Evolutionary conservation across 179 eudicot genomes (phyloP).

Genomic region (Carnegiea gigantea): DNA sequence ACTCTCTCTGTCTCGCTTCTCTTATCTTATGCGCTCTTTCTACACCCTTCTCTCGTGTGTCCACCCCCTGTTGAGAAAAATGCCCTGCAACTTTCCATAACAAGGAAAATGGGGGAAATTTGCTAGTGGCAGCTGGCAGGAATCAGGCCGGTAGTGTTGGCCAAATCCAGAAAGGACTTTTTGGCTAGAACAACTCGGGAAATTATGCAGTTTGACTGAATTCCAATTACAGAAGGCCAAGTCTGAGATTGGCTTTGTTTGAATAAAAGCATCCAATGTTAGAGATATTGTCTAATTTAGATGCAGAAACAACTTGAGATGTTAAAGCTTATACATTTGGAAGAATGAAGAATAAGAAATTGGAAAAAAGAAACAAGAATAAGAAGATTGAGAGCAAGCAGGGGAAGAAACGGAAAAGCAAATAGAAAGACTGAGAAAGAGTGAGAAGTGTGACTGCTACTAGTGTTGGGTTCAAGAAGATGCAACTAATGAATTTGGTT

Average conservation of each 20-base stretch:
- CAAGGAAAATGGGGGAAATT: too few species aligned
- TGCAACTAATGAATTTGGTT: not conserved
- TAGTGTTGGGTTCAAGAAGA: not conserved
- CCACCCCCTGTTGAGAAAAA: too few species aligned
- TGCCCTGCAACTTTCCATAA: too few species aligned
- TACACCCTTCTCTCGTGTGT: too few species aligned
- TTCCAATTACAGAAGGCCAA: not conserved
- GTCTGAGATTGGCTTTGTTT: not conserved
- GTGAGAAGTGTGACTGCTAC: not conserved
- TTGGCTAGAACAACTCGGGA: too few species aligned
- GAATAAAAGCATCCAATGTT: not conserved
- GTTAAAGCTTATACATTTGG: not conserved
- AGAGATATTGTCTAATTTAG: not conserved
- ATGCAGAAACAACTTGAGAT: too few species aligned
- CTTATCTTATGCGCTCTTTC: too few species aligned
- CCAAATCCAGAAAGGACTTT: too few species aligned
- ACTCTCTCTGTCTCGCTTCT: too few species aligned
- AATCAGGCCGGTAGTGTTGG: too few species aligned
- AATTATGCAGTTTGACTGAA: not conserved
- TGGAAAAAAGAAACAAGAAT: not conserved
- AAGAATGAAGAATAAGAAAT: not conserved
- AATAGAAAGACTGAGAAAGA: not conserved
- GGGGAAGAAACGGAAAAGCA: not conserved
- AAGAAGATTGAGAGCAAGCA: not conserved
- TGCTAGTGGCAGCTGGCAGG: too few species aligned